These are phyloP conservation scores for Poterioochromonas sp. DNA, from an alignment of 352 stramenopile genomes.

Conservation along the genomic window DNA sequence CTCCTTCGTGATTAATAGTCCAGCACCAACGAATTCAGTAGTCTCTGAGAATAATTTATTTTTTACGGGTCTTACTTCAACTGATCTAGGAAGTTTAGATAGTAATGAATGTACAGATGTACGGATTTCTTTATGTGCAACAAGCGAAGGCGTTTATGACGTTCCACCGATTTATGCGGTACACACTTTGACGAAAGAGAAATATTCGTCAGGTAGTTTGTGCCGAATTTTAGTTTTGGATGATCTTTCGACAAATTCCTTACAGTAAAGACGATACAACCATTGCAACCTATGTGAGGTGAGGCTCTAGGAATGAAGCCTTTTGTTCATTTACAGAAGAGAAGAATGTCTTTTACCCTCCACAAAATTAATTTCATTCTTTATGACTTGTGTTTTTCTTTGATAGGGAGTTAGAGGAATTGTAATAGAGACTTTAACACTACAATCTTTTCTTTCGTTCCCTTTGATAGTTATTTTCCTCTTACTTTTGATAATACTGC, in stretches of 20 bases:
- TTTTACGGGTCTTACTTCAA: background rate
- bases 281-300: background rate
- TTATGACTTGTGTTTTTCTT: background rate
- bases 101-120: background rate
- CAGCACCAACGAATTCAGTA: background rate
- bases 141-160: background rate
- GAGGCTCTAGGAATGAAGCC: background rate
- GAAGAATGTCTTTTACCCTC: background rate
- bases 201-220: background rate
- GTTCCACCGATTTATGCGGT: background rate
- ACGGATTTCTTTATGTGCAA: background rate
- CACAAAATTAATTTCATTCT: background rate
- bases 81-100: background rate
- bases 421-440: too few species aligned
- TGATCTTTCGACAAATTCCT: background rate
- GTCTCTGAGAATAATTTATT: background rate
- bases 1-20: background rate
- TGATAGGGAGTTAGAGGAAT: too few species aligned
- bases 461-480: too few species aligned
- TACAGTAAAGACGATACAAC: background rate
- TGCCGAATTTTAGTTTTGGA: background rate
- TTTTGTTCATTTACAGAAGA: background rate
- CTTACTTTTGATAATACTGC: too few species aligned
- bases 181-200: background rate
- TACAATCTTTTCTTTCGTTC: too few species aligned